Evolutionary conservation across 169 alveolate species (phyloP).

Genomic region (Pseudocohnilembus persalinus): DNA sequence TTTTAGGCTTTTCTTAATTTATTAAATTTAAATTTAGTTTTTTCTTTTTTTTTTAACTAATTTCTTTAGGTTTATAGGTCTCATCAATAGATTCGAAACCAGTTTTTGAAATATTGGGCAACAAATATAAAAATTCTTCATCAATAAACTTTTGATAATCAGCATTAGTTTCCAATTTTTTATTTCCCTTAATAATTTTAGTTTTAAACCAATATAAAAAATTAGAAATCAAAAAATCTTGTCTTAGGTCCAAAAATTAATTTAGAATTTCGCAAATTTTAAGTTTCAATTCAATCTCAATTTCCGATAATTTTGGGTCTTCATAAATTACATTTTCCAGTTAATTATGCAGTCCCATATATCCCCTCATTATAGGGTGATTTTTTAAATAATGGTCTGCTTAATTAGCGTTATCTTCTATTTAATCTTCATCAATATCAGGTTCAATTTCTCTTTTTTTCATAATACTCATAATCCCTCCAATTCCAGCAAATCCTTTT

Average conservation of each 20-base stretch:
- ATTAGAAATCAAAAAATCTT: constrained; percentile 35
- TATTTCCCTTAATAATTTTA: not conserved
- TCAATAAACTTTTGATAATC: constrained; percentile 8
- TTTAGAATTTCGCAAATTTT: constrained; percentile 38
- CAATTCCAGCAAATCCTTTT: not conserved
- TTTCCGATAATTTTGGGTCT: constrained; percentile 16
- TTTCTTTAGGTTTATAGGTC: not conserved
- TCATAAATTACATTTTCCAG: constrained; percentile 26
- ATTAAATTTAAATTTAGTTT: not conserved
- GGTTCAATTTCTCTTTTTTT: constrained; percentile 23
- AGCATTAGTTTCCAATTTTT: not conserved
- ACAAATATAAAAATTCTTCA: not conserved
- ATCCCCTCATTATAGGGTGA: constrained; percentile 41
- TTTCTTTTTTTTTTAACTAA: not conserved
- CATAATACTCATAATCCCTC: not conserved
- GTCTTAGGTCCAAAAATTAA: constrained; percentile 35
- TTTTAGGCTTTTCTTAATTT: constrained; percentile 4
- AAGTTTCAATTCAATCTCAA: constrained; percentile 32
- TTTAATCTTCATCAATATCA: constrained; percentile 17
- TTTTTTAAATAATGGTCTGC: not conserved
- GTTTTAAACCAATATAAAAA: constrained; percentile 29
- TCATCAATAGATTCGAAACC: constrained; percentile 24
- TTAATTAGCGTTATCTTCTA: constrained; percentile 11
- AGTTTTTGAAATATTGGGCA: constrained; percentile 26
- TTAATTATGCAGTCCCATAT: constrained; percentile 3